Conservation (phyloP, 192 early-diverging fungal genomes). For the Backusella mclennaniae region DNA sequence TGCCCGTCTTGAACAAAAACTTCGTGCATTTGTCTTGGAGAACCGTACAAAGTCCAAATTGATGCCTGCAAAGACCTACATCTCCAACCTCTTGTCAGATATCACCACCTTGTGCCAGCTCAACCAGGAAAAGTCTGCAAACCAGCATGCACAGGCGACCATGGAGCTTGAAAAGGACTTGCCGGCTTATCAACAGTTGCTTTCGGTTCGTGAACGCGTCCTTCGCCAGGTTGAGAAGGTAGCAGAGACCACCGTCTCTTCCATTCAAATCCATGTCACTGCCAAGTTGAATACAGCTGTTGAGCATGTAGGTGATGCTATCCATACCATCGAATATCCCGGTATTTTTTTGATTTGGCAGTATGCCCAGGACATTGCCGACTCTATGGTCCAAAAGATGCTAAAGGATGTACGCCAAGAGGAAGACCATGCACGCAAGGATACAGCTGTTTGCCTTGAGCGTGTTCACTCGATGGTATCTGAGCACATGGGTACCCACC, state of each 20-base stretch:
- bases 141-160: constrained; percentile 62
- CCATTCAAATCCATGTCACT: constrained; percentile 48
- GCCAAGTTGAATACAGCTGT: constrained; percentile 49
- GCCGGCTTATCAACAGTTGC: constrained; percentile 75
- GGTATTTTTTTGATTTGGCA: constrained; percentile 83
- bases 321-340: constrained; percentile 72
- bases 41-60: constrained; percentile 94
- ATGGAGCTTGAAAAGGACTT: constrained; percentile 58
- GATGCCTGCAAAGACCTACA: constrained; percentile 89
- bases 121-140: constrained; percentile 62
- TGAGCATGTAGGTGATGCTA: constrained; percentile 64
- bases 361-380: constrained; percentile 81
- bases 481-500: constrained; percentile 35
- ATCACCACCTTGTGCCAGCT: constrained; percentile 68
- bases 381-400: constrained; percentile 63
- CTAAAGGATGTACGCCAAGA: constrained; percentile 60
- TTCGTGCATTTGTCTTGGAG: constrained; percentile 92
- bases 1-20: constrained; percentile 75
- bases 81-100: constrained; percentile 83
- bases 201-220: constrained; percentile 69
- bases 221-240: constrained; percentile 60
- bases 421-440: constrained; percentile 54
- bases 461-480: constrained; percentile 39
- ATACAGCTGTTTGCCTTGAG: constrained; percentile 38
- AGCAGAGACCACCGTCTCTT: constrained; percentile 56